Evolutionary conservation across 176 grass and related monocot species (phyloP), one percentile per base, ranked within the genome.

Genomic region (Oryza meyeriana): DNA sequence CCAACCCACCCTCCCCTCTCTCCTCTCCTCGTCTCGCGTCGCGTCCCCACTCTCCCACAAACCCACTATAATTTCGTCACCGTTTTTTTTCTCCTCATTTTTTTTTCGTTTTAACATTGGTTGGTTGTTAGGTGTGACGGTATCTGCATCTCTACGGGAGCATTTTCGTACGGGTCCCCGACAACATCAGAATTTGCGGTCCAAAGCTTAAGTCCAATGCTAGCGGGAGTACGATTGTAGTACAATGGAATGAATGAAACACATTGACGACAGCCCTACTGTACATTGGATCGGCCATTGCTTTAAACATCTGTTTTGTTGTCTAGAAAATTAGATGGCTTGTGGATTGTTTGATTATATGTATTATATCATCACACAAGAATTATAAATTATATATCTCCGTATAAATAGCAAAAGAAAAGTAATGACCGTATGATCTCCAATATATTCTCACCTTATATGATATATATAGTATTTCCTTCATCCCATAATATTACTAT

Each of bases 31-130:
- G 67, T 48, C 30, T 79, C 45, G 65, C 40, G 73, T 57, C 74
- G 71, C 81, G 61, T 75, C 81, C 50, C 50, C 50, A 55, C 50
- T 8, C 61, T 0, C 86, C 28, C 35, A 55, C 50, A 8, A 41
- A 0, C 86, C 28, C 45, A 29, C 71, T 76, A 52, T 80, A 70
- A 76, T 89, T 85, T 71, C 52, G 82, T 12, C 82, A 40, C 77
- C 13, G 0, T 71, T 69, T 47, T 52, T 14, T 40, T 50, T 52
- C 47, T 25, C 24, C 24, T 2, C 65, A 36, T 66, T 74, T 1
- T 11, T 4, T 14, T 69, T 18, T 22, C 22, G 2, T 26, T 45
- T 65, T 39, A 25, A n/a, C n/a, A 10, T 71, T 55, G 52, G 35
- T 17, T 84, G 5, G 63, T 1, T 75, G 77, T 25, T 79, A 20